Evolutionary conservation across 768 basidiomycete genomes (phyloP), one percentile per base, ranked within the genome.

Genomic region (Epithele typhae): DNA sequence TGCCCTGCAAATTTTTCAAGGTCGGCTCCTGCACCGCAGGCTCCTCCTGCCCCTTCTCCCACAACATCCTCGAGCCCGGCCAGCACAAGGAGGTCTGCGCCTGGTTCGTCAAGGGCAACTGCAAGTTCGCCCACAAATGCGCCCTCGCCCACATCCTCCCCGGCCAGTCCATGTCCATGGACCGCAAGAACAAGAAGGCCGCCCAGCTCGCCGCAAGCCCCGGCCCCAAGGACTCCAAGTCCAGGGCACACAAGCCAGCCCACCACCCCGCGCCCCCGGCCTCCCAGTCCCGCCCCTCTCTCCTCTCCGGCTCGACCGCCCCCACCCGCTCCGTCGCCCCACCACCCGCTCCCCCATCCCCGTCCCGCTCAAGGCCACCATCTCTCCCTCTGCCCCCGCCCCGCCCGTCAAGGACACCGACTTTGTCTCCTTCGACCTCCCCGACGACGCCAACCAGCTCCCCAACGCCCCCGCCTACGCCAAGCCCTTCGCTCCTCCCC

Each of bases 1-100:
- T 98, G 12, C 94, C 94, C 1, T 98, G 95, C 73, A 90, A 95
- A 70, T 97, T 97, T 78, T 96, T 83, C 81, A 90, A 87, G 62
- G 87, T 90, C 53, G 92, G 93, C 25, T 85, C 83, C 11, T 98
- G 94, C 67, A 95, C 93, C 4, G 94, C 94, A 9, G 94, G 94
- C 25, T 72, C 89, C 3, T 86, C 88, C 2, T 98, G 95, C 65
- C 92, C 91, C n/a, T 98, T 98, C 77, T 93, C 92, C 23, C 95
- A 98, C 65, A 62, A 65, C 48, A 58, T 73, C 5, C 68, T 77
- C 48, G 88, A 92, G 55, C 83, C 90, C 23, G 86, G 90, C 3
- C 78, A 78, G 37, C 79, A 81, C 51, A 90, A 91, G 63, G 88
- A 88, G 53, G 78, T 82, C 33, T 91, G 89, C 59, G 80, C 87